A percentile compares a stretch with the other conserved stretches of the same genome.
Evolutionary conservation across 352 stramenopile genomes (phyloP).

Genomic region (Globisporangium cederbergense): DNA sequence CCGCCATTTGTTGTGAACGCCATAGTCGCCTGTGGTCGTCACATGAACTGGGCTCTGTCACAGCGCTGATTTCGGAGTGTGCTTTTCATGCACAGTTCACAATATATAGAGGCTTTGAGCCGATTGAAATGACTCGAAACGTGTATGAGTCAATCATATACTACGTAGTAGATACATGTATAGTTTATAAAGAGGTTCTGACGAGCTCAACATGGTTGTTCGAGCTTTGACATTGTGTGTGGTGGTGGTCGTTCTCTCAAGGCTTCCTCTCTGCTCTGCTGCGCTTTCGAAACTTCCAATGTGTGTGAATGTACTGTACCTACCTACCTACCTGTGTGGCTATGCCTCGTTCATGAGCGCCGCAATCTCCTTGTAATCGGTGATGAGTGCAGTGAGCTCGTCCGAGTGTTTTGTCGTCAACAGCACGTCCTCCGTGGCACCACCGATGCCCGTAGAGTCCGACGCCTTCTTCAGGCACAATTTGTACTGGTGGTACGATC

Average conservation of each 20-base stretch:
- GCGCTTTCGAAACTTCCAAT: neutral
- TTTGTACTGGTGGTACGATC: conserved; percentile 64
- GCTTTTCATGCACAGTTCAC: no score
- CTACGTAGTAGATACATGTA: no score
- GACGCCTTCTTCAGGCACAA: conserved; percentile 51
- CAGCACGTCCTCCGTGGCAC: conserved; percentile 49
- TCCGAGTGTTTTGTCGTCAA: conserved; percentile 69
- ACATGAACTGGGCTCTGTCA: neutral
- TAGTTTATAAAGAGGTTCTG: no score
- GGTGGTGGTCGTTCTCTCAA: no score
- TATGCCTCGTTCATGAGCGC: conserved; percentile 51
- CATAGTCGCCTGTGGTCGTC: conserved; percentile 2
- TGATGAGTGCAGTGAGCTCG: conserved; percentile 55
- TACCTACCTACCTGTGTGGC: no score
- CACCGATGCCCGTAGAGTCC: conserved; percentile 17
- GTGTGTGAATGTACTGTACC: neutral
- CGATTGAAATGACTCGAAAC: no score
- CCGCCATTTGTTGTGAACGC: neutral
- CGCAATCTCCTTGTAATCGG: conserved; percentile 80
- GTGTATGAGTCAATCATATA: no score
- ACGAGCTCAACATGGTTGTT: no score
- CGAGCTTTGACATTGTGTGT: no score
- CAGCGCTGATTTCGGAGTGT: neutral
- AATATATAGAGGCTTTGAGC: no score
- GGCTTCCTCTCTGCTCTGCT: no score